These are phyloP conservation scores for Fusarium aywerte DNA, from an alignment of 2,329 filamentous ascomycete species.

Conservation along the genomic window DNA sequence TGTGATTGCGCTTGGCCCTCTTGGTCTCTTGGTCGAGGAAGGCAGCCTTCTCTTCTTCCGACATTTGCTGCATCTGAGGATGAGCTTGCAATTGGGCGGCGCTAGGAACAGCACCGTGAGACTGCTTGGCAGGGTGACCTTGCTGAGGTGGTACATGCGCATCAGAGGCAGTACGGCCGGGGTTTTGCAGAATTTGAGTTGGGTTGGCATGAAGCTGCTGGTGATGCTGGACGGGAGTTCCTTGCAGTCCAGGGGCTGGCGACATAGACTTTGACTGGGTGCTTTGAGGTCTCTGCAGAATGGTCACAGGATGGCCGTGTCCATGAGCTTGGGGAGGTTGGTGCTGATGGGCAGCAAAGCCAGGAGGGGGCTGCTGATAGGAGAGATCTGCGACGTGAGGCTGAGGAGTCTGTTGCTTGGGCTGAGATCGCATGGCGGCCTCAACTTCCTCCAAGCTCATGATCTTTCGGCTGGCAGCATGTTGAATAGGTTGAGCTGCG, in stretches of 20 bases:
- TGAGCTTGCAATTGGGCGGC: conserved; percentile 51
- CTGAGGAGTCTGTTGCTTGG: conserved; percentile 61
- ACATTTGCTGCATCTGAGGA: conserved; percentile 71
- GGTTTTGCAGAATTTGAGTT: conserved; percentile 83
- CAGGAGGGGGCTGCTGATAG: conserved; percentile 44
- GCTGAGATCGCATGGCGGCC: conserved; percentile 83
- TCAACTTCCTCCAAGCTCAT: conserved; percentile 98
- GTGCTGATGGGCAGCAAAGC: conserved; percentile 45
- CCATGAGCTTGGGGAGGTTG: conserved; percentile 48
- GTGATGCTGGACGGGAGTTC: conserved; percentile 49
- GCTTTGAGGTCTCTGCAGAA: conserved; percentile 65
- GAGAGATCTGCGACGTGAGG: conserved; percentile 44
- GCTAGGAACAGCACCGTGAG: conserved; percentile 62
- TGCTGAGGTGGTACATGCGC: conserved; percentile 50
- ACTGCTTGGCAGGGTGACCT: conserved; percentile 56
- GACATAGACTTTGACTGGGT: conserved; percentile 55
- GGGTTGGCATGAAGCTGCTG: conserved; percentile 63
- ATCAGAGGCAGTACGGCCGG: conserved; percentile 70
- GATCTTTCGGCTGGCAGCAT: conserved; percentile 72
- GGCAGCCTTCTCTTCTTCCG: conserved; percentile 83
- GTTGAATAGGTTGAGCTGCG: conserved; percentile 30
- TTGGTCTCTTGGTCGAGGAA: conserved; percentile 93
- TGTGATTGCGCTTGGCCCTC: conserved; percentile 96
- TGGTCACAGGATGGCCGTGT: conserved; percentile 64
- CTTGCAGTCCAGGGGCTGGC: conserved; percentile 48